These are phyloP conservation scores for Penicillium odoratum DNA, from an alignment of 495 filamentous ascomycete species.

Conservation along the genomic window DNA sequence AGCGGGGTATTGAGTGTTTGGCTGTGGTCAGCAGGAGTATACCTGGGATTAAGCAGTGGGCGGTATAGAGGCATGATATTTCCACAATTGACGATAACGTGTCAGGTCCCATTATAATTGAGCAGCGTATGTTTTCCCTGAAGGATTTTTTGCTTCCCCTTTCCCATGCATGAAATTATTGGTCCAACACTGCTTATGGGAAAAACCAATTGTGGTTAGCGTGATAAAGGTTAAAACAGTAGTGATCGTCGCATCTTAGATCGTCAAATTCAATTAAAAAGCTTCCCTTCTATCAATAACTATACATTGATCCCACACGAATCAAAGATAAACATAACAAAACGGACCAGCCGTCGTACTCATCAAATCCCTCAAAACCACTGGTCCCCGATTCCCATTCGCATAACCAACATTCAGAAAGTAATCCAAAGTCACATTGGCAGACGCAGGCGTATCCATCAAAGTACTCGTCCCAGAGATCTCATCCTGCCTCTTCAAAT, in stretches of 20 bases:
- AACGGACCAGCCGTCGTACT: slow-evolving; percentile 54
- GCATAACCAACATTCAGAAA: slow-evolving; percentile 44
- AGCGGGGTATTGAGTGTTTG: slow-evolving; percentile 20
- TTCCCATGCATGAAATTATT: not conserved
- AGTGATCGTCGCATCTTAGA: no score
- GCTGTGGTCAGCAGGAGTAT: slow-evolving; percentile 15
- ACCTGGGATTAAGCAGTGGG: slow-evolving; percentile 16
- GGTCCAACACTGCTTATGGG: not conserved
- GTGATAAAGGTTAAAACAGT: no score
- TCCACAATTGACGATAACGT: slow-evolving; percentile 1
- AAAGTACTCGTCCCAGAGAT: slow-evolving; percentile 58
- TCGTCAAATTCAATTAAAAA: no score
- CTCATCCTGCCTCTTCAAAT: slow-evolving; percentile 44
- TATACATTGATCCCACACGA: no score
- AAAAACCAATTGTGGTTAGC: no score
- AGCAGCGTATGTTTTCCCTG: no score
- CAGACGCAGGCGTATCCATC: slow-evolving; percentile 49
- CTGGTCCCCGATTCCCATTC: slow-evolving; percentile 25
- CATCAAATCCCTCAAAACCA: slow-evolving; percentile 48
- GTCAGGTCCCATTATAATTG: no score
- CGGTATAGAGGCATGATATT: slow-evolving; percentile 11
- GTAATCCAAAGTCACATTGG: slow-evolving; percentile 50
- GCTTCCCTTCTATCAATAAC: no score
- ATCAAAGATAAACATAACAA: slow-evolving; percentile 55
- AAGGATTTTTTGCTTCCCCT: no score